phyloP scores from a whole-genome alignment of 1,284 basidiomycete genomes.

The Trametes sp. region DNA sequence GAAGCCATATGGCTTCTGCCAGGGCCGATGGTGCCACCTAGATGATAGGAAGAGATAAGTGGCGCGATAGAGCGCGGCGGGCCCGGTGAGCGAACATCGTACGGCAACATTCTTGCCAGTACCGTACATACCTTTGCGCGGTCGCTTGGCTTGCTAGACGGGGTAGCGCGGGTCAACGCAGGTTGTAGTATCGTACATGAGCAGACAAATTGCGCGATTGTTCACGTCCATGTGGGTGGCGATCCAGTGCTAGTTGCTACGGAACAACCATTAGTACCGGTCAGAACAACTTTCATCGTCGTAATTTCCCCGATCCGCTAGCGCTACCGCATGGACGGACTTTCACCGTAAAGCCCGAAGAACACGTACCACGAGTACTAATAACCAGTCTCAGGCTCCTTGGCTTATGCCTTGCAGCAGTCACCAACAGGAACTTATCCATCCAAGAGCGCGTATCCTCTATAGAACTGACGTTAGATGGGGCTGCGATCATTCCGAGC shows the following conservation, averaged over 20 bases:
- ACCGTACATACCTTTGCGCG: too few relatives aligned
- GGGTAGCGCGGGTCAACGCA: too few relatives aligned
- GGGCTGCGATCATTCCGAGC: not conserved
- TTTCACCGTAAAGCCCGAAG: not conserved
- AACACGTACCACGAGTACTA: not conserved
- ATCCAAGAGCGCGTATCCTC: too few relatives aligned
- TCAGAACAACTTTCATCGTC: not conserved
- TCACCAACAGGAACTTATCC: too few relatives aligned
- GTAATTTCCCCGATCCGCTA: too few relatives aligned
- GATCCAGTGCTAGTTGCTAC: not conserved
- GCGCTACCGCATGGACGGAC: too few relatives aligned
- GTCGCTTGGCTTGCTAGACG: not conserved
- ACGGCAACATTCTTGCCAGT: not conserved
- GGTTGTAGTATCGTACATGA: not conserved
- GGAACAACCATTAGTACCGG: not conserved
- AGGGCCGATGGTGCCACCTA: not conserved
- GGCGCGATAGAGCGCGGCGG: not conserved
- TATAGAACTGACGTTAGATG: too few relatives aligned
- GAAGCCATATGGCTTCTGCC: slow-evolving; percentile 7
- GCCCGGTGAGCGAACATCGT: not conserved
- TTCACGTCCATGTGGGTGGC: not conserved
- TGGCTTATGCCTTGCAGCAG: too few relatives aligned
- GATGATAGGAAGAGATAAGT: slow-evolving; percentile 11
- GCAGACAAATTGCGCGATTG: not conserved
- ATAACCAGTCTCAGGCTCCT: too few relatives aligned